Evolutionary conservation across 2,329 filamentous ascomycete species (phyloP).

Genomic region (Pseudopithomyces maydicus): DNA sequence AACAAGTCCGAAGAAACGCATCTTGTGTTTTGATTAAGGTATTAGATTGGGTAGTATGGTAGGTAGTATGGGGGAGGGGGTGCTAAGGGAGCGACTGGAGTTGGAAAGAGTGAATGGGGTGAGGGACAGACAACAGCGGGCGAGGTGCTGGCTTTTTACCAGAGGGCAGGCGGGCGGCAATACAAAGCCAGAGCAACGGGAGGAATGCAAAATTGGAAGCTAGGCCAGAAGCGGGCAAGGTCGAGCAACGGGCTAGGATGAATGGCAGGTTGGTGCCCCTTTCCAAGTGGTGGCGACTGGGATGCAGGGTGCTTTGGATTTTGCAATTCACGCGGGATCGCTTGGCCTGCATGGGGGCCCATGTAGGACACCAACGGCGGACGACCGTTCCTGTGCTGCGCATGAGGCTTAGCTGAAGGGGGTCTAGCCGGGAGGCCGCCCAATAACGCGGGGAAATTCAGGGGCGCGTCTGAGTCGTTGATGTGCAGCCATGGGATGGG

Average conservation of each 20-base stretch:
- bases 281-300: conserved; percentile 2
- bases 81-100: conserved; percentile 37
- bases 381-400: conserved; percentile 10
- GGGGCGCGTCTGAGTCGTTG: conserved; percentile 9
- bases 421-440: conserved; percentile 23
- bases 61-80: conserved; percentile 6
- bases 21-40: conserved; percentile 40
- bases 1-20: conserved; percentile 58
- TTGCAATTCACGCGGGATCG: conserved; percentile 11
- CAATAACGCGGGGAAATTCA: conserved; percentile 46
- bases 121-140: conserved; percentile 11
- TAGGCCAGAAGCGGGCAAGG: conserved; percentile 8
- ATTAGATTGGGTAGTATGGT: conserved; percentile 21
- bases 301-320: not conserved
- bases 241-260: conserved; percentile 8
- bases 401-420: conserved; percentile 19
- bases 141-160: conserved; percentile 28
- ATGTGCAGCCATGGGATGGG: not conserved
- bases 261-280: conserved; percentile 15
- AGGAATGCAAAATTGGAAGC: conserved; percentile 39
- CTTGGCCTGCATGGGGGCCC: conserved; percentile 9
- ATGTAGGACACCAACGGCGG: conserved; percentile 24
- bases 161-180: conserved; percentile 23
- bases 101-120: conserved; percentile 20
- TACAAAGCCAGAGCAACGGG: conserved; percentile 35